Evolutionary conservation across 345 rosid genomes (phyloP).

Genomic region (Erodium maritimum): DNA sequence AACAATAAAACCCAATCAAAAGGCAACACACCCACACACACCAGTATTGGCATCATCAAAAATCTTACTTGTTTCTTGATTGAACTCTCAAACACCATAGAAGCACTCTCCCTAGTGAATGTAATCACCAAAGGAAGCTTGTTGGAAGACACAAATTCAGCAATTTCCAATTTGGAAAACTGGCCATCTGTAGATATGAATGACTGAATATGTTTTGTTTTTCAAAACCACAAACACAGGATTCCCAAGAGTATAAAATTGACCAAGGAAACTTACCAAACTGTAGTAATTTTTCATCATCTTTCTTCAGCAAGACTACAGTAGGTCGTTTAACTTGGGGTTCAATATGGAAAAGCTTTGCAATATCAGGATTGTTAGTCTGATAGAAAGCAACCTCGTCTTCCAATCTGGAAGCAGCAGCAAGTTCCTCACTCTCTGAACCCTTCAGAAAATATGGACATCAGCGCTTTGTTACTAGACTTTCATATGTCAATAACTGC

Average conservation of each 20-base stretch:
- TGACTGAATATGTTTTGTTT: background rate
- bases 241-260: background rate
- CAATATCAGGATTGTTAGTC: constrained; percentile 76
- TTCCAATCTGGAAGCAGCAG: constrained; percentile 82
- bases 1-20: background rate
- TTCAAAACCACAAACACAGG: background rate
- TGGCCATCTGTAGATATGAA: constrained; percentile 49
- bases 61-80: constrained; percentile 73
- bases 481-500: background rate
- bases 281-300: constrained; percentile 67
- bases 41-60: background rate
- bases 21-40: background rate
- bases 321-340: constrained; percentile 70
- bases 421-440: constrained; percentile 63
- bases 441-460: constrained; percentile 29
- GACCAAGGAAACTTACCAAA: constrained; percentile 44
- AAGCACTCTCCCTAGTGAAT: constrained; percentile 72
- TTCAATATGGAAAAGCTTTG: constrained; percentile 83
- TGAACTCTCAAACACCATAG: constrained; percentile 68
- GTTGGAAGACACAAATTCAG: constrained; percentile 60
- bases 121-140: constrained; percentile 78
- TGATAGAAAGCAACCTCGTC: constrained; percentile 88
- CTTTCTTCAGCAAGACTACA: constrained; percentile 65
- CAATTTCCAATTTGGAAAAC: constrained; percentile 60
- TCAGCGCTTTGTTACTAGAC: background rate